Conservation (phyloP, 164 flowering plant species). For the Litsea cubeba region DNA sequence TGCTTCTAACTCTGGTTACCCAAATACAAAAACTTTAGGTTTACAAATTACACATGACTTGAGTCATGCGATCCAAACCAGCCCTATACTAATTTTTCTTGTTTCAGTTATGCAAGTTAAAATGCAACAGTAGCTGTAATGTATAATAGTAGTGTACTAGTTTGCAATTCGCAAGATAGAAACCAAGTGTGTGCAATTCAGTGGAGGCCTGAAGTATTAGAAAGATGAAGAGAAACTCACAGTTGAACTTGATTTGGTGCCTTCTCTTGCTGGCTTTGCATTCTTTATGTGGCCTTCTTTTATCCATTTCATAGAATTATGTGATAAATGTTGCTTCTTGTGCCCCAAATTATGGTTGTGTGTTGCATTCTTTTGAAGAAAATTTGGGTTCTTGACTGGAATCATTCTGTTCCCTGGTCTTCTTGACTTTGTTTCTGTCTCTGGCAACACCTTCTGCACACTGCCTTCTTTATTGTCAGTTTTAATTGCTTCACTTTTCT, state of each 20-base stretch:
- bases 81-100: too few species aligned
- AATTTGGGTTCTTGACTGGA: conserved; percentile 15
- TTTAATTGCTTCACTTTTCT: conserved; percentile 27
- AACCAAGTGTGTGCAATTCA: not conserved
- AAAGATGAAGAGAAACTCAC: conserved; percentile 27
- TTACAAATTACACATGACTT: too few species aligned
- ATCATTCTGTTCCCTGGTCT: conserved; percentile 25
- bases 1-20: too few species aligned
- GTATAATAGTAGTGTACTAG: not conserved
- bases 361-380: conserved; percentile 10
- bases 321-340: conserved; percentile 7
- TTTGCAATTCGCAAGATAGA: not conserved
- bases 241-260: conserved; percentile 8
- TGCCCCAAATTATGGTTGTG: conserved; percentile 9
- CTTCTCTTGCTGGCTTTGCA: conserved; percentile 22
- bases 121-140: not conserved
- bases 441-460: conserved; percentile 19
- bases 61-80: too few species aligned
- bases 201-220: not conserved
- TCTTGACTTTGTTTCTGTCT: conserved; percentile 17
- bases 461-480: conserved; percentile 21
- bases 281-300: conserved; percentile 21
- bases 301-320: conserved; percentile 11
- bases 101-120: too few species aligned
- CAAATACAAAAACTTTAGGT: too few species aligned